These are phyloP conservation scores for Phaffia australis DNA, from an alignment of 768 basidiomycete species.

Conservation along the genomic window DNA sequence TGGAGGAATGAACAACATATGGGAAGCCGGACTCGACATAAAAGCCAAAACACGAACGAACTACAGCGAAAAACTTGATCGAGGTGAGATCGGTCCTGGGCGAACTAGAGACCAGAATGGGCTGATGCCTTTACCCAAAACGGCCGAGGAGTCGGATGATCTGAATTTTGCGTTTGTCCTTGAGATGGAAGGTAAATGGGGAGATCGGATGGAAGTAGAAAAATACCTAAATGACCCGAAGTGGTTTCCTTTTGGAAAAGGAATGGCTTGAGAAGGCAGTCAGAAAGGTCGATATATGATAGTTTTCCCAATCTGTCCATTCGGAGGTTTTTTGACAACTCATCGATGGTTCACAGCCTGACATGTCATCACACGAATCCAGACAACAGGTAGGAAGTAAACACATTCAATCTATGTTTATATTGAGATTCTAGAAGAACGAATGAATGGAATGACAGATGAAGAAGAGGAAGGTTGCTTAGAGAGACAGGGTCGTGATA, in stretches of 20 bases:
- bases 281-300: too few relatives aligned
- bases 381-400: too few relatives aligned
- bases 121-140: not conserved
- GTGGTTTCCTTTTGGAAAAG: not conserved
- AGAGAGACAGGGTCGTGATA: too few relatives aligned
- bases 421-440: too few relatives aligned
- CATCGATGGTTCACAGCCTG: too few relatives aligned
- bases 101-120: not conserved
- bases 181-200: conserved; percentile 19
- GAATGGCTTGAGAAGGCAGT: not conserved
- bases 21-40: not conserved
- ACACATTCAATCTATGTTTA: too few relatives aligned
- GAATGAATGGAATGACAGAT: too few relatives aligned
- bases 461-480: too few relatives aligned
- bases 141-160: conserved; percentile 2
- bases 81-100: not conserved
- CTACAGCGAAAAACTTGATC: not conserved
- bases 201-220: conserved; percentile 1
- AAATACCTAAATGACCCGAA: not conserved
- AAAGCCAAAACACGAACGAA: not conserved
- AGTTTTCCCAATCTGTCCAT: too few relatives aligned
- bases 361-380: too few relatives aligned
- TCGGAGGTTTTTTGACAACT: too few relatives aligned
- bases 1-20: not conserved
- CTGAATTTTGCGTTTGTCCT: not conserved